Percentiles rank a stretch among this genome's conserved stretches.
Evolutionary conservation across 768 basidiomycete genomes (phyloP).

Genomic region (Pleurotus tuber-regium): DNA sequence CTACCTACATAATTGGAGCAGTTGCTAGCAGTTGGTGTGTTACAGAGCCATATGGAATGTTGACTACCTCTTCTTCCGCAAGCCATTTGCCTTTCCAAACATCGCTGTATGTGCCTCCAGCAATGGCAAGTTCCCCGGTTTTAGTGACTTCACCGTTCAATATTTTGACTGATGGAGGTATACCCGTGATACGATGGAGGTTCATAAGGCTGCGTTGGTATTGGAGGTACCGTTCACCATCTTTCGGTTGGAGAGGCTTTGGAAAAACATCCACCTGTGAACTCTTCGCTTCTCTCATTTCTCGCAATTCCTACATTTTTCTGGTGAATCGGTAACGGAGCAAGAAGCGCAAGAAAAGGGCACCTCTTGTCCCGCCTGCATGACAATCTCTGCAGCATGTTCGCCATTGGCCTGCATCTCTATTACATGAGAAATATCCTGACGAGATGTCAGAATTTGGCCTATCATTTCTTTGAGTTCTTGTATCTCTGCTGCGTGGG

Average conservation of each 20-base stretch:
- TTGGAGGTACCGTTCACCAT: constrained; percentile 36
- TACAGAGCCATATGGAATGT: no score
- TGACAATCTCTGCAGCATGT: constrained; percentile 41
- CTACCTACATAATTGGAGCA: constrained; percentile 47
- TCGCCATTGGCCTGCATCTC: constrained; percentile 39
- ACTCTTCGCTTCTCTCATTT: constrained; percentile 9
- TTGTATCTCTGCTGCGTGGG: constrained; percentile 26
- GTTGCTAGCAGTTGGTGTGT: no score
- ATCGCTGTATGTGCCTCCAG: constrained; percentile 53
- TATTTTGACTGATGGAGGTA: constrained; percentile 51
- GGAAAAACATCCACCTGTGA: constrained; percentile 16
- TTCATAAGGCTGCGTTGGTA: constrained; percentile 44
- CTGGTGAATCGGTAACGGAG: not conserved
- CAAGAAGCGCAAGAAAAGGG: constrained; percentile 8
- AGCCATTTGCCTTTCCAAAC: constrained; percentile 56
- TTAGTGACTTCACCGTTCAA: constrained; percentile 51
- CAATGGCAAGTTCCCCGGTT: constrained; percentile 35
- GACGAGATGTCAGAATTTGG: constrained; percentile 33
- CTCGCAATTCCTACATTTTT: not conserved
- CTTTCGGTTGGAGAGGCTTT: constrained; percentile 16
- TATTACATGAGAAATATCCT: constrained; percentile 34
- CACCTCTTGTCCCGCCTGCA: constrained; percentile 54
- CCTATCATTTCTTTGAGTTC: constrained; percentile 35
- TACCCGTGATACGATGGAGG: constrained; percentile 48
- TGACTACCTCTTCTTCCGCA: constrained; percentile 45